Evolutionary conservation across 176 grass and related monocot genomes (phyloP), one percentile per base, ranked within the genome.

Genomic region (Chrysopogon serrulatus): DNA sequence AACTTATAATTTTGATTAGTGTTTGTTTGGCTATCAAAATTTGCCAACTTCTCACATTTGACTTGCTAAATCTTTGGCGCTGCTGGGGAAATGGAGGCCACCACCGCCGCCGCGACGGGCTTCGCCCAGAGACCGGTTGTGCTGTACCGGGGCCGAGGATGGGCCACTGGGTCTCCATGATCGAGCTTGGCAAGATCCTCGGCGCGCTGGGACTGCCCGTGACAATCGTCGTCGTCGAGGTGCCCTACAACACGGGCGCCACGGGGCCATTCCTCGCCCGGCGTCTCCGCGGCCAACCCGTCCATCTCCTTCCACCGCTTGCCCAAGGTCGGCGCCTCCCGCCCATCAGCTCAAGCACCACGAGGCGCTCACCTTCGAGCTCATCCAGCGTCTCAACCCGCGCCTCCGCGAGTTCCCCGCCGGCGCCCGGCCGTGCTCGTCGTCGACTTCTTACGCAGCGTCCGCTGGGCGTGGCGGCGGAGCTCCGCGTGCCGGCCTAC

Each of bases 151-250:
- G 85, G 16, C 84, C 79, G 10, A 87, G 82, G 43, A 91, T 90
- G 87, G 92, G 92, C 36, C 92, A 95, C 78, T 74, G 92, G 44
- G 88, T 95, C 23, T 90, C 92, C 53, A 92, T 95, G 90, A 86
- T 95, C 77, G 90, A 95, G 75, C 78, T 95, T 32, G 90, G 73
- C 34, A n/a, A n/a, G n/a, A n/a, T n/a, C n/a, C n/a, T n/a, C n/a
- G n/a, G n/a, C n/a, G n/a, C n/a, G n/a, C n/a, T n/a, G n/a, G n/a
- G n/a, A n/a, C n/a, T n/a, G n/a, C n/a, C n/a, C n/a, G n/a, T n/a
- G n/a, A n/a, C n/a, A n/a, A n/a, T n/a, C n/a, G n/a, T n/a, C n/a
- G n/a, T n/a, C n/a, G n/a, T n/a, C n/a, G n/a, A n/a, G n/a, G n/a
- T n/a, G n/a, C n/a, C n/a, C n/a, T n/a, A n/a, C n/a, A n/a, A n/a